Evolutionary conservation across 2,329 filamentous ascomycete genomes (phyloP), one percentile per base, ranked within the genome.

Genomic region (Alternaria rosae): DNA sequence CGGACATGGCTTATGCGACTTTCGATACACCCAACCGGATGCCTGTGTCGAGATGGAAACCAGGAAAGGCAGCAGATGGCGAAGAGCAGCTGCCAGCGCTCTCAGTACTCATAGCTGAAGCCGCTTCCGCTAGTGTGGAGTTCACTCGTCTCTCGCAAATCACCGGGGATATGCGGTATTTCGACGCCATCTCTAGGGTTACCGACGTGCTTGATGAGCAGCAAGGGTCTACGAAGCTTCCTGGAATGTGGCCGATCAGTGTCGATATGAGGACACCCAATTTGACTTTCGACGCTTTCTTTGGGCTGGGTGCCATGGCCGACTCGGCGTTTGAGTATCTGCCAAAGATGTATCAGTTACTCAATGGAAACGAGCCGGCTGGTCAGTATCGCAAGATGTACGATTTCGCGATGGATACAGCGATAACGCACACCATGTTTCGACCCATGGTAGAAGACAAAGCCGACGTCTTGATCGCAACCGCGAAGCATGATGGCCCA

Each of bases 1-100:
- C 88, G 38, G 91, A 94, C 71, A 85, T 96, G 61, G 82, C 96
- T 35, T 93, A 94, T 82, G 88, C 90, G 48, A 86, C 91, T 7
- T 96, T 96, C 73, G 93, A 96, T 78, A 97, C 94, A 0, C 93
- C 94, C 1, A 97, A 97, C 78, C 88, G 93, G 68, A 96, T 97
- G 92, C 94, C 94, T 10, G 79, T 83, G 38, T 80, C 81, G 1
- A 72, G 81, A 56, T 83, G 82, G 82, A 76, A 77, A 26, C 75
- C 79, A 7, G 67, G 78, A 52, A 73, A 78, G 38, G 79, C 79
- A 10, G 70, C 76, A 1, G 62, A 69, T 11, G 76, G 75, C 5
- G 66, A 74, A 35, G 61, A 72, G 21, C 81, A 82, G 54, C 67
- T 74, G 8, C 81, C 81, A 20, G 76, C 80, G 51, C 63, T 75